Evolutionary conservation across 225 moss, liverwort and hornwort species (phyloP).

Genomic region (Pseudisothecium myosuroides): DNA sequence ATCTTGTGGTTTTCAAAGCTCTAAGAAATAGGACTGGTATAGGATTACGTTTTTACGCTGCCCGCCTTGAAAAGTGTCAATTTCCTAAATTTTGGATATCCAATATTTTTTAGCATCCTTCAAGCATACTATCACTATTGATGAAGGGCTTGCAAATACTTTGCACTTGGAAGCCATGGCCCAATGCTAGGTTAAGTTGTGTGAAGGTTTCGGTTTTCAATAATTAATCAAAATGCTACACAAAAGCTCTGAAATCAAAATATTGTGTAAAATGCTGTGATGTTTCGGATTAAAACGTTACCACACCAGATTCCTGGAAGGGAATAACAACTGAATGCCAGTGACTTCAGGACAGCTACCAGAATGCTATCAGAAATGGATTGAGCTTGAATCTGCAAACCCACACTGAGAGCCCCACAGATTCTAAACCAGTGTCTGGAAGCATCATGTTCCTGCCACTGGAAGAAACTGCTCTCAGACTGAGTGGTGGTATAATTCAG

Average conservation of each 20-base stretch:
- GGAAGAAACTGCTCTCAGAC: neutral
- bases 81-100: neutral
- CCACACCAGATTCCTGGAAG: neutral
- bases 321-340: neutral
- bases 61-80: neutral
- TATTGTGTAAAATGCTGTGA: neutral
- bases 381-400: neutral
- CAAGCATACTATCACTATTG: neutral
- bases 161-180: neutral
- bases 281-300: neutral
- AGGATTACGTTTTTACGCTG: neutral
- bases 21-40: neutral
- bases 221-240: neutral
- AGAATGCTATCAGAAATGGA: neutral
- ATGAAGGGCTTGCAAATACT: neutral
- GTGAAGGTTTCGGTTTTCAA: neutral
- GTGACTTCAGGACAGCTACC: too few species aligned
- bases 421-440: neutral
- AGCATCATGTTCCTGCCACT: neutral
- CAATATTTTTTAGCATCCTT: neutral
- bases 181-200: neutral
- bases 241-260: neutral
- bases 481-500: neutral
- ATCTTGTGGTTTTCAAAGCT: neutral
- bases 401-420: neutral